Base-by-base conservation (phyloP, 1,139 yeast genomes). In the Taphrina deformans region DNA sequence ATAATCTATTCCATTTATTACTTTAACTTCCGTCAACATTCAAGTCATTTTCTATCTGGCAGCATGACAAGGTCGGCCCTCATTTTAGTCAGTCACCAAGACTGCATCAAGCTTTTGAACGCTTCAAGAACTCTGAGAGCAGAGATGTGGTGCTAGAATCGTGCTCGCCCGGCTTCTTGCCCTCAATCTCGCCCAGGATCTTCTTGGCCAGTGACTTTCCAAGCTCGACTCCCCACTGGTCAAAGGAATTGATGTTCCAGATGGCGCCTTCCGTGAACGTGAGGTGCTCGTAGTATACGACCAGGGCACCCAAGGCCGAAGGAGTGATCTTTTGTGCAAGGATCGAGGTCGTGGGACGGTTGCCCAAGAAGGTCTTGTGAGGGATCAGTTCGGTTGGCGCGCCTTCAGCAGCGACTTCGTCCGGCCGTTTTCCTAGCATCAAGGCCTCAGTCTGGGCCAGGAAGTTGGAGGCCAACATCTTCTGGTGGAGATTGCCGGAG, bases 161-260 rank as follows among this genome's bases (percentile, higher is more conserved):
- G 78, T 93, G 99, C 51, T 79, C 74, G 67, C 89, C 86, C 60
- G 80, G 79, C 59, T 78, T 76, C 65, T 79, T 74, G 75, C 83
- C 85, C 70, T 87, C 86, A 76, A 93, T 85, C 80, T 93, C 97
- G 73, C 84, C 83, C 72, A 96, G 95, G 75, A 93, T 93, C 69
- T 83, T 96, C 86, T 93, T 93, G 75, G 99, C 99, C 76, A 93
- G 85, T 65, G 88, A 96, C 82, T 93, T 93, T 77, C 99, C 99
- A 74, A 93, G 88, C 82, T 93, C 99, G 74, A 93, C 99, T 79
- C 99, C 99, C 97, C 98, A 93, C 83, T 93, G 99, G 82, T 93
- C 99, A 76, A 90, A 93, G 18, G 98, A 92, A 85, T 93, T 93
- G 82, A 93, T 92, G 84, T 95, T 93, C 99, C 99, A 93, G 75